Evolutionary conservation across 768 basidiomycete species (phyloP).

Genomic region (Royoungia palumana): DNA sequence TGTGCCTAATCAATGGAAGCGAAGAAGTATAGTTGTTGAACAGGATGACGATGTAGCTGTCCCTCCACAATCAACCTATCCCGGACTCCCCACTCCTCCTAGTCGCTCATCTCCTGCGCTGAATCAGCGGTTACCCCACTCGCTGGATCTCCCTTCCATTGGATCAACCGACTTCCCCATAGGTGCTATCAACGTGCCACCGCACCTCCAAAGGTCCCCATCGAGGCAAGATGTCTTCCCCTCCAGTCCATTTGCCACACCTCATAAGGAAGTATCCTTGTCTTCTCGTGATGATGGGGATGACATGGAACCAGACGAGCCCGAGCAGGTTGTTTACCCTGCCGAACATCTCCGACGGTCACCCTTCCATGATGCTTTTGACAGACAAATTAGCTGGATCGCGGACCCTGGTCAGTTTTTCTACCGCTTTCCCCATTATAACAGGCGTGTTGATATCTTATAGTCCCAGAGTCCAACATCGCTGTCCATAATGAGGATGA

Average conservation of each 20-base stretch:
- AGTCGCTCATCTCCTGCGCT: conserved; percentile 33
- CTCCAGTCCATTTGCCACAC: conserved; percentile 70
- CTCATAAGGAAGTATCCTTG: conserved; percentile 57
- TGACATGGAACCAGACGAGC: conserved; percentile 34
- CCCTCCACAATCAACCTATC: conserved; percentile 38
- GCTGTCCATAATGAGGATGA: conserved; percentile 54
- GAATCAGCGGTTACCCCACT: conserved; percentile 42
- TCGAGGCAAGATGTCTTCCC: conserved; percentile 60
- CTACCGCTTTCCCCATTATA: conserved; percentile 1
- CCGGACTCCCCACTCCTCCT: conserved; percentile 42
- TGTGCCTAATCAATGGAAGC: conserved; percentile 41
- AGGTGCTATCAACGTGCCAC: conserved; percentile 45
- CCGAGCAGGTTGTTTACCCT: conserved; percentile 61
- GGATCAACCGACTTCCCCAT: conserved; percentile 43
- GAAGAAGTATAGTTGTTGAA: conserved; percentile 66
- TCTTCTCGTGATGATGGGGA: conserved; percentile 56
- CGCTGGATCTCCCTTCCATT: conserved; percentile 51
- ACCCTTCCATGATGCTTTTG: conserved; percentile 45
- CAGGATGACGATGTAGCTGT: conserved; percentile 60
- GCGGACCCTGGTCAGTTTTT: conserved; percentile 60
- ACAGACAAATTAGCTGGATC: conserved; percentile 73
- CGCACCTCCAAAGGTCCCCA: conserved; percentile 45
- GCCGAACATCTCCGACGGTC: conserved; percentile 53
- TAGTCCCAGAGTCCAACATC: conserved; percentile 63
- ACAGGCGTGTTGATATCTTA: conserved; percentile 8